phyloP scores from a whole-genome alignment of 805 yeast genomes.

The Schizosaccharomyces osmophilus region DNA sequence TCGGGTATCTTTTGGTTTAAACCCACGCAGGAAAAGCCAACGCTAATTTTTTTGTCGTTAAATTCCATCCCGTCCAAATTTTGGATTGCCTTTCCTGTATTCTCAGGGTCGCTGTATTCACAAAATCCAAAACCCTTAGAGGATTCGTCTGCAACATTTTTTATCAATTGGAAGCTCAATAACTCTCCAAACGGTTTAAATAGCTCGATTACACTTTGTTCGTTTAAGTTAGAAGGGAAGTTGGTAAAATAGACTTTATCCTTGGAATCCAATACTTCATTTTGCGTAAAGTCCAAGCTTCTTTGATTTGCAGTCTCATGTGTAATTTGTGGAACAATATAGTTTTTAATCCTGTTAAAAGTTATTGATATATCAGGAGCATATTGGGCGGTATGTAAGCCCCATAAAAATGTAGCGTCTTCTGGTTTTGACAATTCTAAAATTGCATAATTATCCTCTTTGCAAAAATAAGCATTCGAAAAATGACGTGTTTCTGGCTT shows the following conservation, averaged over 20 bases:
- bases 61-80: conserved; percentile 17
- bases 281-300: conserved; percentile 5
- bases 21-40: conserved; percentile 20
- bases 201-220: conserved; percentile 21
- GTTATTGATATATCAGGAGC: conserved; percentile 13
- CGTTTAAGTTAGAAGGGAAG: conserved; percentile 20
- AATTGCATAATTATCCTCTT: conserved; percentile 14
- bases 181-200: conserved; percentile 21
- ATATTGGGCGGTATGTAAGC: conserved; percentile 14
- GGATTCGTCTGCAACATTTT: conserved; percentile 21
- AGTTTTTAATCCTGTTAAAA: conserved; percentile 24
- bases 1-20: conserved; percentile 4
- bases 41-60: conserved; percentile 16
- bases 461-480: not conserved
- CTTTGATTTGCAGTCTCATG: conserved; percentile 3
- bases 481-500: not conserved
- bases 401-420: conserved; percentile 30
- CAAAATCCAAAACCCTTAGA: conserved; percentile 36
- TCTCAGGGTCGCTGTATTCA: conserved; percentile 16
- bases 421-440: conserved; percentile 27
- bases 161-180: conserved; percentile 19
- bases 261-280: conserved; percentile 19
- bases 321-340: conserved; percentile 15
- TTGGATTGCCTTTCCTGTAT: conserved; percentile 12
- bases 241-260: conserved; percentile 24